phyloP scores from a whole-genome alignment of 805 yeast genomes.

The Brettanomyces bruxellensis region DNA sequence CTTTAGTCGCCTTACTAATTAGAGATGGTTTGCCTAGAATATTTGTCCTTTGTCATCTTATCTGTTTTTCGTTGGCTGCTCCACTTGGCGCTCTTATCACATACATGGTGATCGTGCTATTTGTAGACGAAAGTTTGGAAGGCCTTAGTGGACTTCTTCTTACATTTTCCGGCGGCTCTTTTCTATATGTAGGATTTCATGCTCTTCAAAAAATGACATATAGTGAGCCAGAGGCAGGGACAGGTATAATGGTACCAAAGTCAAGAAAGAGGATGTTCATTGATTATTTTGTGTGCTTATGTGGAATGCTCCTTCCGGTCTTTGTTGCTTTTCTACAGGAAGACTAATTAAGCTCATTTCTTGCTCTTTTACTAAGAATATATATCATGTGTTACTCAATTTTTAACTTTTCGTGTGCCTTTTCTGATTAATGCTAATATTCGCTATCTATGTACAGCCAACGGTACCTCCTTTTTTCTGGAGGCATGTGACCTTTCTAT shows the following conservation, averaged over 20 bases:
- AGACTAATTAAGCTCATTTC: slow-evolving; percentile 3
- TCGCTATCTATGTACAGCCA: neutral
- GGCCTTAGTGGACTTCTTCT: slow-evolving; percentile 39
- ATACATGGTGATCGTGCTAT: slow-evolving; percentile 19
- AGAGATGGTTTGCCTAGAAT: slow-evolving; percentile 23
- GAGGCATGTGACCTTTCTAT: neutral
- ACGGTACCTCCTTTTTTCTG: neutral
- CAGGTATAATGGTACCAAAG: neutral
- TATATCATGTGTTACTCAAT: too few relatives aligned
- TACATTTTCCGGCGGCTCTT: slow-evolving; percentile 64
- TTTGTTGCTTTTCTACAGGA: slow-evolving; percentile 18
- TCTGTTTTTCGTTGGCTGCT: slow-evolving; percentile 48
- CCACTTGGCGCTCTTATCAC: slow-evolving; percentile 53
- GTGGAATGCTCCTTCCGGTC: slow-evolving; percentile 23
- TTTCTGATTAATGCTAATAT: neutral
- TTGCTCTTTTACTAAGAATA: neutral
- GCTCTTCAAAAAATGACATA: slow-evolving; percentile 27
- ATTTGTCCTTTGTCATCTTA: slow-evolving; percentile 36
- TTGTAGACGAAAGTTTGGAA: slow-evolving; percentile 19
- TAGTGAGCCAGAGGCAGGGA: neutral
- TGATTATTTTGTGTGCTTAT: slow-evolving; percentile 11
- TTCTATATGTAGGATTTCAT: slow-evolving; percentile 62
- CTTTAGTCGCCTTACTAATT: slow-evolving; percentile 47
- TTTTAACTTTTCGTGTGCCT: too few relatives aligned
- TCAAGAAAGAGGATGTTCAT: slow-evolving; percentile 3